phyloP scores from a whole-genome alignment of 768 basidiomycete species.

The Lentinula raphanica region DNA sequence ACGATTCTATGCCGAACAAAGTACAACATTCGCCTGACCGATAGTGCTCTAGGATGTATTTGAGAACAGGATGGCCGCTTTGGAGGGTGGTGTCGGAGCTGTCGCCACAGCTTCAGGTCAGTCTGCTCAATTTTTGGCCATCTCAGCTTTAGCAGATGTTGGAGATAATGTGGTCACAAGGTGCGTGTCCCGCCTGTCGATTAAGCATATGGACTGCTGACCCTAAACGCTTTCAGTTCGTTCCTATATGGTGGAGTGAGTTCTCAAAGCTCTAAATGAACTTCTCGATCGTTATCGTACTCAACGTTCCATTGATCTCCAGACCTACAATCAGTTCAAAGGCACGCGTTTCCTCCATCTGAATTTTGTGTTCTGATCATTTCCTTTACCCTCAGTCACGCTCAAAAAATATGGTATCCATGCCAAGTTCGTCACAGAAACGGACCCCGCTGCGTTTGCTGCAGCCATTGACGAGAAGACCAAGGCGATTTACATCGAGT shows the following conservation, averaged over 20 bases:
- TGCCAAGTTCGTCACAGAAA: slow-evolving; percentile 47
- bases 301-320: not conserved
- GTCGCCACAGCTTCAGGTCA: slow-evolving; percentile 54
- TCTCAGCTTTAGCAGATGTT: slow-evolving; percentile 41
- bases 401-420: slow-evolving; percentile 52
- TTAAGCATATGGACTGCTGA: too few species aligned
- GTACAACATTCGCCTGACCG: not conserved
- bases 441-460: slow-evolving; percentile 41
- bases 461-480: slow-evolving; percentile 58
- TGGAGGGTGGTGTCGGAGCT: slow-evolving; percentile 50
- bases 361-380: not conserved
- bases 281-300: not conserved
- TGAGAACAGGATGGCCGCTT: slow-evolving; percentile 49
- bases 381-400: slow-evolving; percentile 29
- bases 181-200: too few species aligned
- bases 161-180: slow-evolving; percentile 67
- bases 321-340: slow-evolving; percentile 67
- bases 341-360: slow-evolving; percentile 22
- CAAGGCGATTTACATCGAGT: slow-evolving; percentile 55
- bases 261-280: not conserved
- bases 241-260: slow-evolving; percentile 58
- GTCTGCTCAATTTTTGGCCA: slow-evolving; percentile 57
- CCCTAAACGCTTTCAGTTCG: slow-evolving; percentile 26
- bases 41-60: slow-evolving; percentile 39
- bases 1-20: not conserved